Evolutionary conservation across 2,329 filamentous ascomycete genomes (phyloP), one percentile per base, ranked within the genome.

Genomic region (Diaporthe sp.): DNA sequence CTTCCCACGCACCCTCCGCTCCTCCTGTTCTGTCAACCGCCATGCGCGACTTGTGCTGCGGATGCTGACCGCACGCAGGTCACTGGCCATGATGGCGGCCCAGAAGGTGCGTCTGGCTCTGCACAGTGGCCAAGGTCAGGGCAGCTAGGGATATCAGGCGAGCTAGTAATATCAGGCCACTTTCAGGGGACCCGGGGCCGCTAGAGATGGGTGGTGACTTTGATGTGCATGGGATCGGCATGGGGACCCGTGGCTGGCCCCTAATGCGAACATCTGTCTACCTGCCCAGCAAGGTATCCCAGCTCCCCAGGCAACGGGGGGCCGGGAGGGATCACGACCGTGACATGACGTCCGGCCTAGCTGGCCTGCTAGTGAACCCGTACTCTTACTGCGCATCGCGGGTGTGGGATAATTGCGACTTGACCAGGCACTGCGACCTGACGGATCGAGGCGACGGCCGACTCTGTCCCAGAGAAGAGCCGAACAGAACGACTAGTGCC

Each of bases 151-250:
- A 53, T 53, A 53, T 42, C 46, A 68, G 65, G 65, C 65, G 65
- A 53, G 65, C 65, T 53, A 53, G 46, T 68, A 53, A 68, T 68
- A 74, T 74, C 72, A 74, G 72, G 72, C 72, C 72, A 74, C 72
- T 74, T 74, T 42, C 72, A 70, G 62, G 72, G 72, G 61, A 70
- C 44, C 51, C 28, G 42, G n/a, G 37, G 19, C 53, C 62, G 44
- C 65, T 69, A 55, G 65, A 69, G 49, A 69, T 42, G 46, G 34
- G 34, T 31, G 39, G 65, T 31, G 65, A 69, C 65, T 42, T 69
- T 55, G 65, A 69, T 69, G 65, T 68, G 65, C 46, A 68, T 68
- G 46, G 65, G 49, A 69, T 69, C 65, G 49, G 49, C 65, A 55
- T 69, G 65, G 49, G 49, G 28, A 55, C 65, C 65, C 34, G 65